Conservation (phyloP, 2,329 filamentous ascomycete genomes). For the Claviceps pusilla region DNA sequence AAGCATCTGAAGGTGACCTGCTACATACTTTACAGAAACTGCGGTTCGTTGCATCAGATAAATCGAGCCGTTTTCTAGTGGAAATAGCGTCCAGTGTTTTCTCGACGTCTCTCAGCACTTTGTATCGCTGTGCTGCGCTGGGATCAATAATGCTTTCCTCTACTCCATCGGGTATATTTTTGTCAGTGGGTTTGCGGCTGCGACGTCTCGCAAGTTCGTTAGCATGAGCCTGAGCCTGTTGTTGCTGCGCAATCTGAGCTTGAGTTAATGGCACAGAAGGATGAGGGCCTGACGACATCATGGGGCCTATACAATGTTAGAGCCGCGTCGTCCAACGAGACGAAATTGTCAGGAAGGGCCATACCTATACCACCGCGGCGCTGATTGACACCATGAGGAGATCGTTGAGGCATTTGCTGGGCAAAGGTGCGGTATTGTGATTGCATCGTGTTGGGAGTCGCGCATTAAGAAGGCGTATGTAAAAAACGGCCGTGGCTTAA, state of each 20-base stretch:
- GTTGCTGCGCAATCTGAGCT: slow-evolving; percentile 37
- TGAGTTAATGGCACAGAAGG: slow-evolving; percentile 36
- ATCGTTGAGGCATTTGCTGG: slow-evolving; percentile 34
- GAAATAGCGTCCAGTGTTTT: slow-evolving; percentile 80
- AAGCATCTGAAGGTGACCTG: background rate
- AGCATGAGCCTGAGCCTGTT: slow-evolving; percentile 36
- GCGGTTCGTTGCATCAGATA: slow-evolving; percentile 25
- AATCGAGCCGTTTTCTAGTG: slow-evolving; percentile 84
- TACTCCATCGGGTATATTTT: slow-evolving; percentile 80
- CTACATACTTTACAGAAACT: slow-evolving; percentile 49
- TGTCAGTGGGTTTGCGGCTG: slow-evolving; percentile 83
- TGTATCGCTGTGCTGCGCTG: slow-evolving; percentile 70
- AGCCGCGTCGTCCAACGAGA: slow-evolving; percentile 1
- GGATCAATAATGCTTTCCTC: slow-evolving; percentile 64
- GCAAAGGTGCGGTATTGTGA: slow-evolving; percentile 36
- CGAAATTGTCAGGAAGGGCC: slow-evolving; percentile 8
- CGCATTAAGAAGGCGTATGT: background rate
- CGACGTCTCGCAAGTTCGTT: slow-evolving; percentile 61
- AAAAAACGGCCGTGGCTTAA: background rate
- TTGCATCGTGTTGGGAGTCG: slow-evolving; percentile 28
- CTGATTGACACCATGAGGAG: slow-evolving; percentile 31
- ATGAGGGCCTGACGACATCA: slow-evolving; percentile 40
- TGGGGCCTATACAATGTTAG: slow-evolving; percentile 28
- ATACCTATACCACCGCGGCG: slow-evolving; percentile 40
- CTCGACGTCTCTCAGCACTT: slow-evolving; percentile 72